These are phyloP conservation scores for Gossypium anomalum DNA, from an alignment of 345 rosid species.

Conservation along the genomic window DNA sequence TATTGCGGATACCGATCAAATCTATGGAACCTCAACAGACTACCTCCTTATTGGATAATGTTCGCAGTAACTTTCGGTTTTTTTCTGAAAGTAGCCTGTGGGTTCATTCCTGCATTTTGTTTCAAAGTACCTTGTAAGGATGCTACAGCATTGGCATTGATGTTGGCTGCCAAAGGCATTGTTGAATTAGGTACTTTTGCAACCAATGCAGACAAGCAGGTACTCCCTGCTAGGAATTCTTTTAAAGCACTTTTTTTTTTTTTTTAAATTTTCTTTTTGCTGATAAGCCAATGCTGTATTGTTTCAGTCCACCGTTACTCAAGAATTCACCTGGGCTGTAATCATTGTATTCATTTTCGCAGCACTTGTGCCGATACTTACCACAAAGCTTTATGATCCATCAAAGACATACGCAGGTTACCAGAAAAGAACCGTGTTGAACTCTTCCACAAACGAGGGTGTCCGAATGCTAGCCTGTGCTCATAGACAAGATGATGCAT, in stretches of 20 bases:
- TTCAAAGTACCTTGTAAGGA: conserved; percentile 20
- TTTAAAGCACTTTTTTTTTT: background rate
- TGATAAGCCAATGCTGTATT: background rate
- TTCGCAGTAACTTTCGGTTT: conserved; percentile 8
- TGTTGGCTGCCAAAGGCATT: conserved; percentile 19
- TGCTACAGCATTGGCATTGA: conserved; percentile 11
- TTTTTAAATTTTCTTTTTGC: background rate
- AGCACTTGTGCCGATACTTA: conserved; percentile 13
- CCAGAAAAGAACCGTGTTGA: conserved; percentile 18
- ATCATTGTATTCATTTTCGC: background rate
- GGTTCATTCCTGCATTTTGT: conserved; percentile 3
- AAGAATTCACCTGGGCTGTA: background rate
- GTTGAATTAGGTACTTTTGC: conserved; percentile 10
- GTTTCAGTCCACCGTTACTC: background rate
- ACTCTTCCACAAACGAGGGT: conserved; percentile 6
- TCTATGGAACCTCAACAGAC: conserved; percentile 1
- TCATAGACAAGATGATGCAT: conserved; percentile 25
- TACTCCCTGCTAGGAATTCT: background rate
- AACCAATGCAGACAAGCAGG: conserved; percentile 1
- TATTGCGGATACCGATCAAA: conserved; percentile 19
- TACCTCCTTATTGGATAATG: background rate
- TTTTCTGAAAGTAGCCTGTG: background rate
- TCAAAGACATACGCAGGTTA: conserved; percentile 26
- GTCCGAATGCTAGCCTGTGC: conserved; percentile 28
- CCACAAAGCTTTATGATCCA: conserved; percentile 23